A percentile compares a stretch with the other conserved stretches of the same genome.
Evolutionary conservation across 768 basidiomycete species (phyloP).

Genomic region (Ephemerocybe angulata): DNA sequence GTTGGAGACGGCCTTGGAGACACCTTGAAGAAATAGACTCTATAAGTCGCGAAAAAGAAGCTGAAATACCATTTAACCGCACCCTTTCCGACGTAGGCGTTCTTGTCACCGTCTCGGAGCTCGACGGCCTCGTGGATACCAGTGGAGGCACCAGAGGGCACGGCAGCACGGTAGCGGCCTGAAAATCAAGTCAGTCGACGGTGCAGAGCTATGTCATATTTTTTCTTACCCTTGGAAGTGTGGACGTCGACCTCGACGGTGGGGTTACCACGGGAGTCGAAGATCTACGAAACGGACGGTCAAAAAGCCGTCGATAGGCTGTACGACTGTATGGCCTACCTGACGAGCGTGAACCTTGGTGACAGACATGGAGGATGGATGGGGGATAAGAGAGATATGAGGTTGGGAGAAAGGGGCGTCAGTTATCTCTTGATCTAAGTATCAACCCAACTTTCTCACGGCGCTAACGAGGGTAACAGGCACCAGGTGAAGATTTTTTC

Average conservation of each 20-base stretch:
- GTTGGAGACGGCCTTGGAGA: constrained; percentile 88
- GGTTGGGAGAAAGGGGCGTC: constrained; percentile 12
- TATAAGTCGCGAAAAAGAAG: constrained; percentile 4
- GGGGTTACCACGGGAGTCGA: constrained; percentile 98
- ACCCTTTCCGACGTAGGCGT: constrained; percentile 95
- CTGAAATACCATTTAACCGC: constrained; percentile 19
- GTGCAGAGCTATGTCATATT: neutral
- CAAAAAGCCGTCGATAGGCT: constrained; percentile 5
- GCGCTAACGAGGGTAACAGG: constrained; percentile 14
- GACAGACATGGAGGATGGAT: constrained; percentile 72
- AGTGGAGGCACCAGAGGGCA: constrained; percentile 98
- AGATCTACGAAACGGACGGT: constrained; percentile 62
- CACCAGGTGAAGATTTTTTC: constrained; percentile 6
- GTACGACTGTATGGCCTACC: constrained; percentile 41
- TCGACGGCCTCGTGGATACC: constrained; percentile 98
- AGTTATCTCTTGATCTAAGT: constrained; percentile 39
- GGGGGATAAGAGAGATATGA: constrained; percentile 15
- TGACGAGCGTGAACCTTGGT: constrained; percentile 90
- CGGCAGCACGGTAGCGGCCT: constrained; percentile 93
- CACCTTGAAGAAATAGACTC: constrained; percentile 57
- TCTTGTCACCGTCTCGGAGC: constrained; percentile 95
- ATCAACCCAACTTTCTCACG: constrained; percentile 38
- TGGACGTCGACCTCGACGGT: constrained; percentile 91
- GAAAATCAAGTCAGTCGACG: constrained; percentile 1
- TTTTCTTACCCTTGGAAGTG: constrained; percentile 75